A percentile compares a stretch with the other conserved stretches of the same genome.
These are phyloP conservation scores for Amanita molliuscula DNA, from an alignment of 768 basidiomycete species.

Conservation along the genomic window DNA sequence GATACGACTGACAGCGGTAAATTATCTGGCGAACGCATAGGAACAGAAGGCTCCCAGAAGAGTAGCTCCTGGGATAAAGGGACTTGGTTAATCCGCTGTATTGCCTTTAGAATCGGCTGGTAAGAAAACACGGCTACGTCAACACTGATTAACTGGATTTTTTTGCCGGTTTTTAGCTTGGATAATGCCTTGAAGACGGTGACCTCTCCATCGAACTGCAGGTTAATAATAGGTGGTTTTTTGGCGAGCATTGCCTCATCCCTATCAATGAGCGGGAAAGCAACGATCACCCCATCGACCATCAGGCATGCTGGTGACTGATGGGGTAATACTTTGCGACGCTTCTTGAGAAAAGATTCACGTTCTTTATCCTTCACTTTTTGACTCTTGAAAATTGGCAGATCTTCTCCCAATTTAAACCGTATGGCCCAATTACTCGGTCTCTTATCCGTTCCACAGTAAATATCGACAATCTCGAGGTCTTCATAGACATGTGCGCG, in stretches of 20 bases:
- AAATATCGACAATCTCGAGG: slow-evolving; percentile 24
- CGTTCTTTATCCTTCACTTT: slow-evolving; percentile 21
- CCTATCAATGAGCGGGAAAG: slow-evolving; percentile 42
- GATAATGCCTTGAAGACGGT: slow-evolving; percentile 28
- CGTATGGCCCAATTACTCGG: slow-evolving; percentile 29
- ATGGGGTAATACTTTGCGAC: slow-evolving; percentile 37
- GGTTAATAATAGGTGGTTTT: slow-evolving; percentile 37
- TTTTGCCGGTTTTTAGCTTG: slow-evolving; percentile 22
- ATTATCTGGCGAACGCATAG: slow-evolving; percentile 5
- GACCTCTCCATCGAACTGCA: slow-evolving; percentile 39
- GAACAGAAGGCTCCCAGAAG: slow-evolving; percentile 32
- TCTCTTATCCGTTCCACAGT: slow-evolving; percentile 19
- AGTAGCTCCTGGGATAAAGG: slow-evolving; percentile 43
- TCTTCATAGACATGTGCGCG: slow-evolving; percentile 20
- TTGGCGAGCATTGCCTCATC: slow-evolving; percentile 41
- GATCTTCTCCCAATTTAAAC: slow-evolving; percentile 24
- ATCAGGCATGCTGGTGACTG: slow-evolving; percentile 46
- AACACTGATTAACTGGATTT: slow-evolving; percentile 41
- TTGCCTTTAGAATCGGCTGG: slow-evolving; percentile 47
- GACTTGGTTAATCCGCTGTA: slow-evolving; percentile 35
- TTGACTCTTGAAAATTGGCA: slow-evolving; percentile 23
- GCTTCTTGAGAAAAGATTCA: slow-evolving; percentile 24
- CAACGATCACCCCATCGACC: slow-evolving; percentile 34
- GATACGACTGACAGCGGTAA: slow-evolving; percentile 10
- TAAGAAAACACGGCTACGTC: slow-evolving; percentile 55